Evolutionary conservation across 2,329 filamentous ascomycete species (phyloP).

Genomic region (Xylariales sp.): DNA sequence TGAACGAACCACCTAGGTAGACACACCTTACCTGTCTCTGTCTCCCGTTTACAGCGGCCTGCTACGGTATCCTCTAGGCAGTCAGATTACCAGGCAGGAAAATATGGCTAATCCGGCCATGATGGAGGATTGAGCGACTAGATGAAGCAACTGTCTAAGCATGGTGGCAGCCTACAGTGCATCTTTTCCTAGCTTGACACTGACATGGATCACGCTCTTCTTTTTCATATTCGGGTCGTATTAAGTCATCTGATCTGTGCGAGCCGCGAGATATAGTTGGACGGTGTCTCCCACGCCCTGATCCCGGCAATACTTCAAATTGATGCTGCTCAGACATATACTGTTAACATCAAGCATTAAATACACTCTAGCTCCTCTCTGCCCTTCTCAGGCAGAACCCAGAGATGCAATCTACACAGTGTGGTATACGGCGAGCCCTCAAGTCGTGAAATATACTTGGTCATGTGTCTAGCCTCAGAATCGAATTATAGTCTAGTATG

Average conservation of each 20-base stretch:
- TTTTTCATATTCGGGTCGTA: slow-evolving; percentile 5
- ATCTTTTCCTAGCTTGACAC: neutral
- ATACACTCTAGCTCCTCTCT: neutral
- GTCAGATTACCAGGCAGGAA: slow-evolving; percentile 5
- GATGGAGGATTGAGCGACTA: neutral
- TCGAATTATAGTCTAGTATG: neutral
- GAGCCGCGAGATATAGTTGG: slow-evolving; percentile 3
- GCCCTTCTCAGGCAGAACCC: no score
- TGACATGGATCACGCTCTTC: neutral
- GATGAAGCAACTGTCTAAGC: slow-evolving; percentile 5
- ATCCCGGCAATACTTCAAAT: neutral
- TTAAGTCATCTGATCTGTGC: slow-evolving; percentile 18
- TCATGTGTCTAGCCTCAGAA: neutral
- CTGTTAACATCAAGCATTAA: neutral
- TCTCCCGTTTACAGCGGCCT: slow-evolving; percentile 4
- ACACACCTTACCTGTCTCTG: slow-evolving; percentile 20
- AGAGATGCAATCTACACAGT: neutral
- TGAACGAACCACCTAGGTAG: neutral
- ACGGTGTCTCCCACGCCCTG: neutral
- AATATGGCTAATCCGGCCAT: slow-evolving; percentile 14
- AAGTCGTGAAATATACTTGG: neutral
- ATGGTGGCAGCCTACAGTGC: slow-evolving; percentile 11
- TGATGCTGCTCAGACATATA: neutral
- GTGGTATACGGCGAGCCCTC: neutral
- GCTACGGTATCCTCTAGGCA: slow-evolving; percentile 18